phyloP scores from a whole-genome alignment of 140 eudicot species.

The Cichorium intybus region DNA sequence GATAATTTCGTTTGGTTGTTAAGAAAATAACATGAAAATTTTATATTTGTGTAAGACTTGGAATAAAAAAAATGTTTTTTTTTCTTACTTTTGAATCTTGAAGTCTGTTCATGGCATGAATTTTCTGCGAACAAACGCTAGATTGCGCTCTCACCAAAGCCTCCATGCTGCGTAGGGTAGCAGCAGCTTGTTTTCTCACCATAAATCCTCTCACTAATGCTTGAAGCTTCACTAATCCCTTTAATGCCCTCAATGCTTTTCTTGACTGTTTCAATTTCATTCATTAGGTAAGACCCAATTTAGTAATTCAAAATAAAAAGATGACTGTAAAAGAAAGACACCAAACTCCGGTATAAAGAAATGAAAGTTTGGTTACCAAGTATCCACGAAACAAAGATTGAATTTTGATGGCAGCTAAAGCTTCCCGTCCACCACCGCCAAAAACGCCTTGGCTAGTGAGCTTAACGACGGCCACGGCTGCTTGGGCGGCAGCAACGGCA shows the following conservation, averaged over 20 bases:
- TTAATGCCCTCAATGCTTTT: conserved; percentile 84
- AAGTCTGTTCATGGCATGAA: conserved; percentile 26
- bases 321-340: neutral
- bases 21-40: neutral
- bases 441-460: conserved; percentile 57
- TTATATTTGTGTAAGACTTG: neutral
- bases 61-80: neutral
- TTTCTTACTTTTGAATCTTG: conserved; percentile 33
- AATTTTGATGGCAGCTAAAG: conserved; percentile 68
- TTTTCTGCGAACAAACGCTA: conserved; percentile 61
- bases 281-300: conserved; percentile 7
- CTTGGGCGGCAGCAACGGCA: conserved; percentile 86
- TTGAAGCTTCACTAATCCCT: conserved; percentile 88
- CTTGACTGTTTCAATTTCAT: conserved; percentile 53
- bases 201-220: conserved; percentile 83
- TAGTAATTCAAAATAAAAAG: neutral
- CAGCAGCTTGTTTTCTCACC: conserved; percentile 82
- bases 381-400: conserved; percentile 74
- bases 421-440: conserved; percentile 42
- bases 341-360: neutral
- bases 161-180: conserved; percentile 67
- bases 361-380: conserved; percentile 40
- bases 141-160: conserved; percentile 84
- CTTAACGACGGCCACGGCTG: conserved; percentile 76
- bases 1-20: too few species aligned